Percentiles rank a stretch among this genome's conserved stretches.
Evolutionary conservation across 257 asterid genomes (phyloP).

Genomic region (Thymus mandschuricus): DNA sequence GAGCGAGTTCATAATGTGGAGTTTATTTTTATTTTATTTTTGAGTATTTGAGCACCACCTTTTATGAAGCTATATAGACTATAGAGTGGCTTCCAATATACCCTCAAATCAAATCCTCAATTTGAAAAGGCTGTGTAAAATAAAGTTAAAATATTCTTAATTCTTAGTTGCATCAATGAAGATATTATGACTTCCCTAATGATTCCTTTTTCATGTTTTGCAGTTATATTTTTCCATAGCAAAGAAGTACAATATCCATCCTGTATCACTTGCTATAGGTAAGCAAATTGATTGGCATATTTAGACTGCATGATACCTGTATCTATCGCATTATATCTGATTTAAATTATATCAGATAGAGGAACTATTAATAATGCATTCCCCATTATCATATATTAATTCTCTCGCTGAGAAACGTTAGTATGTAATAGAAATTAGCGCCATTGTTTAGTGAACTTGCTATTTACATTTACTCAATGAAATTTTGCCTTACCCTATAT

Average conservation of each 20-base stretch:
- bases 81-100: neutral
- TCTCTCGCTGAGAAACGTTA: neutral
- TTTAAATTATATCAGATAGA: neutral
- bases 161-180: constrained; percentile 16
- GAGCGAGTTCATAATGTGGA: neutral
- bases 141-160: neutral
- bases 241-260: constrained; percentile 57
- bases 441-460: neutral
- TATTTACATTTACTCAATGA: neutral
- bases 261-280: constrained; percentile 89
- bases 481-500: constrained; percentile 2
- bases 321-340: constrained; percentile 20
- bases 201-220: constrained; percentile 29
- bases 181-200: constrained; percentile 26
- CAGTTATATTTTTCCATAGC: constrained; percentile 73
- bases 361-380: neutral
- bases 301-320: constrained; percentile 4
- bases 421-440: neutral
- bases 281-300: constrained; percentile 20
- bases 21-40: neutral
- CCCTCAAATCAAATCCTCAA: neutral
- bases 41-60: neutral
- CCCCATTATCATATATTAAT: neutral
- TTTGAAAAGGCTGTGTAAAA: constrained; percentile 2
- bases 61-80: neutral